Evolutionary conservation across 73 alveolate species (phyloP).

Genomic region (Stentor coeruleus): DNA sequence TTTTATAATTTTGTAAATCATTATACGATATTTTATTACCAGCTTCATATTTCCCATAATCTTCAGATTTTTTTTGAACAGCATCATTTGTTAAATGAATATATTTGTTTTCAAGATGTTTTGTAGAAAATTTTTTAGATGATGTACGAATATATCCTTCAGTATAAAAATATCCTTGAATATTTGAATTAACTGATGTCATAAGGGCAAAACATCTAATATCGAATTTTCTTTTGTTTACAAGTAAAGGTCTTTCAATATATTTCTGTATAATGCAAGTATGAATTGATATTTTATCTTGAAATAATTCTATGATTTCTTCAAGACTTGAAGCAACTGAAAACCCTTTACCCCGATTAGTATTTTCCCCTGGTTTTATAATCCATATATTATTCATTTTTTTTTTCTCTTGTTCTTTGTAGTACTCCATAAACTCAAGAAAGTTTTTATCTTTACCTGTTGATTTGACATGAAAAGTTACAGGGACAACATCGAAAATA

Average conservation of each 20-base stretch:
- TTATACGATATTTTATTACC: slow-evolving; percentile 31
- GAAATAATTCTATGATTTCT: background rate
- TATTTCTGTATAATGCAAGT: slow-evolving; percentile 9
- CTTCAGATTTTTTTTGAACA: slow-evolving; percentile 6
- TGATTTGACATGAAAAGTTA: slow-evolving; percentile 4
- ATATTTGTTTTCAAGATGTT: background rate
- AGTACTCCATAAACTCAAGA: background rate
- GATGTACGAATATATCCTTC: slow-evolving; percentile 38
- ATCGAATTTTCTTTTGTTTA: slow-evolving; percentile 41
- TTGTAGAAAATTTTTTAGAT: slow-evolving; percentile 15
- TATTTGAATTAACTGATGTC: slow-evolving; percentile 29
- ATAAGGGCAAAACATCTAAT: slow-evolving; percentile 28
- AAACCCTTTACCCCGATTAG: slow-evolving; percentile 15
- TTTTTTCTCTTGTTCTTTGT: no score
- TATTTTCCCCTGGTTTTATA: slow-evolving; percentile 16
- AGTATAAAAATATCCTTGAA: slow-evolving; percentile 33
- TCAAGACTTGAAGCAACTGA: background rate
- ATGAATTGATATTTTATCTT: background rate
- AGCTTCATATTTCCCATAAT: slow-evolving; percentile 21
- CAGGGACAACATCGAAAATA: slow-evolving; percentile 1
- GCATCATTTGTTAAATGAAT: slow-evolving; percentile 37
- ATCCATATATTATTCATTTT: slow-evolving; percentile 27
- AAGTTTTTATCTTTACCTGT: background rate
- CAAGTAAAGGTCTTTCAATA: slow-evolving; percentile 17
- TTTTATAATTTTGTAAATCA: slow-evolving; percentile 18